Base-by-base conservation (phyloP, 202 grass and related monocot genomes). In the Panicum hallii region DNA sequence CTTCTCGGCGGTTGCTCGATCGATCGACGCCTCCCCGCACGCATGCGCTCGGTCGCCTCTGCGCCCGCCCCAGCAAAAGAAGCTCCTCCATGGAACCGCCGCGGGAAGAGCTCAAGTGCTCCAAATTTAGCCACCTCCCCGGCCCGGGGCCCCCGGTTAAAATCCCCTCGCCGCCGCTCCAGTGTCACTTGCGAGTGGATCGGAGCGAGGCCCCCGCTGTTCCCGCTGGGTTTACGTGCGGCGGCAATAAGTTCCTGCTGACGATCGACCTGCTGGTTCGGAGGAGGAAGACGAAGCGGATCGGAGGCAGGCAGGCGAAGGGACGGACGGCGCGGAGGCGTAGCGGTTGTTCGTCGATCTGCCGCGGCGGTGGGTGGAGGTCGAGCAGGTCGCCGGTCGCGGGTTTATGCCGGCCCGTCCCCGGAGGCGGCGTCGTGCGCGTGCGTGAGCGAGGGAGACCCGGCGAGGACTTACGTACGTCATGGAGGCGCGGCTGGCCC, bases 21-120 rank as follows among this genome's bases (percentile, higher is more conserved):
- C 42, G 36, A 38, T 38, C 36, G 36, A 38, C 36, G 4, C 36
- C 40, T 36, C 42, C 55, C 43, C 15, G 45, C 47, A 16, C 19
- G 30, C 28, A 53, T 55, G 32, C 50, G 17, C 49, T 54, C 13
- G 13, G 6, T 64, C 57, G 57, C 13, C 71, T 32, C 34, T 71
- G 69, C 50, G 23, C 9, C 6, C 17, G 45, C 36, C 19, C 38
- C 54, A 77, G 55, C 58, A 15, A 84, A 66, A 68, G 38, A 64
- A 63, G 49, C 17, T 28, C 80, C 67, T 74, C 81, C 87, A 28
- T 77, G 63, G 42, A 79, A 87, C 74, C 74, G 69, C 75, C 81
- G 81, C 76, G 42, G 47, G 87, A 88, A 79, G 81, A 88, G 87
- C 81, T 88, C 87, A 53, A 60, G 6, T 66, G 78, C 62, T 60